phyloP scores from a whole-genome alignment of 176 grass and related monocot genomes.

The Rhynchospora breviuscula region DNA sequence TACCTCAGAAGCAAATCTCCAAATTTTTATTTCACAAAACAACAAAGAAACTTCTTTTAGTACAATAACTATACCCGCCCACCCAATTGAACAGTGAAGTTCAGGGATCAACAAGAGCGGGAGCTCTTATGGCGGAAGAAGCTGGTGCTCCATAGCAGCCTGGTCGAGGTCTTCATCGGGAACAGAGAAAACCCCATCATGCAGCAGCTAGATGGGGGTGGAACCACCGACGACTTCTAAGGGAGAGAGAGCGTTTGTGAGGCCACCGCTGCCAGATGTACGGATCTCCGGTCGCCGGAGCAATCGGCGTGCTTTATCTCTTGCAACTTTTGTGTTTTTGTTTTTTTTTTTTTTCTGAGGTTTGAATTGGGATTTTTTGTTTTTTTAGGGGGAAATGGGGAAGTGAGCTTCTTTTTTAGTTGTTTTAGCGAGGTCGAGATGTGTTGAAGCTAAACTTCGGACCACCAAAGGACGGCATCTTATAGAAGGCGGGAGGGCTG shows the following conservation, averaged over 20 bases:
- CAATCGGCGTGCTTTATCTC: not conserved
- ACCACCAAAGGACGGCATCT: not conserved
- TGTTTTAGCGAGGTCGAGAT: not conserved
- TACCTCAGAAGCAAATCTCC: conserved; percentile 27
- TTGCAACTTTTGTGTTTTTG: conserved; percentile 18
- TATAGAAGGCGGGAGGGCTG: not conserved
- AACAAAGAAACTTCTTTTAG: conserved; percentile 11
- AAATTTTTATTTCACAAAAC: conserved; percentile 30
- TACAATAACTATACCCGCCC: conserved; percentile 28
- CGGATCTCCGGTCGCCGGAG: conserved; percentile 34
- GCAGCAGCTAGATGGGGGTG: conserved; percentile 17
- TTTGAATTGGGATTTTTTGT: not conserved
- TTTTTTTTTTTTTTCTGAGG: not conserved
- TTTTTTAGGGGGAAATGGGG: too few relatives aligned
- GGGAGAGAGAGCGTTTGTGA: not conserved
- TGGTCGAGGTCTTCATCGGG: conserved; percentile 78
- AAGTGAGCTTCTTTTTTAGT: not conserved
- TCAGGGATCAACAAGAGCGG: conserved; percentile 30
- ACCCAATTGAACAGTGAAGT: conserved; percentile 19
- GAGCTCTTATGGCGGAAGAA: conserved; percentile 91
- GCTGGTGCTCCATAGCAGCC: conserved; percentile 82
- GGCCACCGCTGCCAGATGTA: not conserved
- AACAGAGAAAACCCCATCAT: conserved; percentile 87
- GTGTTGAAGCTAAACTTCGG: conserved; percentile 6
- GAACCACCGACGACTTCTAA: not conserved